Base-by-base conservation (phyloP, 2,329 filamentous ascomycete species). In the Albifimbria verrucaria region DNA sequence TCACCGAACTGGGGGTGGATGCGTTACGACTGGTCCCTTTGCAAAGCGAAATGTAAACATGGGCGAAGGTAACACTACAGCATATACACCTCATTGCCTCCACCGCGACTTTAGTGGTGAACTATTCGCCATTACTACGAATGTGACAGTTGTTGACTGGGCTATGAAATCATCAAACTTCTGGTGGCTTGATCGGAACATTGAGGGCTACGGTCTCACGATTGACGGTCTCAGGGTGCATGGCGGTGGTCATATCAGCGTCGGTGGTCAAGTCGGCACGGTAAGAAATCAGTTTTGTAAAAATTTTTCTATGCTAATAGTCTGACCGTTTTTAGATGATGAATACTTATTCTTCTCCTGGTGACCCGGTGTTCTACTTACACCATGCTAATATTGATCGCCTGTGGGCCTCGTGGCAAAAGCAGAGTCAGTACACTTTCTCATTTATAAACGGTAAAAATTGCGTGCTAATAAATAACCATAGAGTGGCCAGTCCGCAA, bases 401-500 rank as follows among this genome's bases (percentile, higher is more conserved):
- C 20, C 7, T 43, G n/a, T 43, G 41, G 41, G 9, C 10, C 7
- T 43, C 41, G n/a, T 43, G 41, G 41, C 41, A 43, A 36, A 36
- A 10, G 10, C 10, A 36, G n/a, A n/a, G 28, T 36, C 10, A n/a
- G n/a, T 36, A 36, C n/a, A 10, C 28, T n/a, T 36, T 36, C 10
- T 10, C 10, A 36, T 36, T n/a, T n/a, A 10, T 10, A 36, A 36
- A 36, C n/a, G 9, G 28, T 36, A n/a, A 36, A 36, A 10, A 36
- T 10, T 10, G 28, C 10, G 28, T 10, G 28, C 28, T 36, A 10
- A 36, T n/a, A 10, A n/a, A 36, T 10, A 18, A 18, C n/a, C 20
- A 43, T 7, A 43, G 41, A 43, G 7, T 43, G 65, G 64, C 12
- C 9, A 9, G 18, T n/a, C 18, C 41, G 41, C 15, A 10, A 10